Conservation (phyloP, 805 yeast species). For the Jamesozyma lodderae region DNA sequence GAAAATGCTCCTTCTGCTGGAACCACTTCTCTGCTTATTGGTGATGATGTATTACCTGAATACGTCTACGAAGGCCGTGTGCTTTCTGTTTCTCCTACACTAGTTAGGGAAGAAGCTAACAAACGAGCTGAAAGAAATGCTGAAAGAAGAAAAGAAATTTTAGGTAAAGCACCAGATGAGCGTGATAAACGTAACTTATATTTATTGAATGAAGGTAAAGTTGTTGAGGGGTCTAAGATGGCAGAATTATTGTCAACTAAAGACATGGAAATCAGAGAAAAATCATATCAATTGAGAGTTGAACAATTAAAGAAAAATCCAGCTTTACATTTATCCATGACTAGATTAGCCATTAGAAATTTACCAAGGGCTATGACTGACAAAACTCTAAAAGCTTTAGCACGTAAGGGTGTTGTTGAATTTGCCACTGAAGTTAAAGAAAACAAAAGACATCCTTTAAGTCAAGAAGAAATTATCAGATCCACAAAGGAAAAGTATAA, state of each 20-base stretch:
- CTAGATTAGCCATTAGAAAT: slow-evolving; percentile 90
- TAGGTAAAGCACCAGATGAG: slow-evolving; percentile 74
- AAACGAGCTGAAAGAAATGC: slow-evolving; percentile 66
- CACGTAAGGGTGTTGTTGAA: slow-evolving; percentile 87
- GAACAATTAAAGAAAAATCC: slow-evolving; percentile 89
- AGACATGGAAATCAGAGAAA: slow-evolving; percentile 81
- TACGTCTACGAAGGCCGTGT: slow-evolving; percentile 93
- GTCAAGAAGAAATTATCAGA: slow-evolving; percentile 79
- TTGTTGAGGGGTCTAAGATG: slow-evolving; percentile 68
- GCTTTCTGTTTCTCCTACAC: slow-evolving; percentile 73
- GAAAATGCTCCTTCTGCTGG: slow-evolving; percentile 70
- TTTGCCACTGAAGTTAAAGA: slow-evolving; percentile 85
- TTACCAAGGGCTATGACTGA: slow-evolving; percentile 87
- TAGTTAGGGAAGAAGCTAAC: slow-evolving; percentile 76
- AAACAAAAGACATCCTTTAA: slow-evolving; percentile 68
- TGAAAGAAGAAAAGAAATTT: slow-evolving; percentile 56
- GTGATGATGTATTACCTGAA: slow-evolving; percentile 84
- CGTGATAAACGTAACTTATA: slow-evolving; percentile 79
- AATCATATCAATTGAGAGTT: slow-evolving; percentile 76
- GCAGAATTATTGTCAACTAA: slow-evolving; percentile 58
- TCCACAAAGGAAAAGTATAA: slow-evolving; percentile 59
- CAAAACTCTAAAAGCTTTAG: slow-evolving; percentile 81
- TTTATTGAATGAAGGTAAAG: slow-evolving; percentile 88
- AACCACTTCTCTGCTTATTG: slow-evolving; percentile 57
- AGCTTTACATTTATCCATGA: slow-evolving; percentile 81